Conservation (phyloP, 2,329 filamentous ascomycete genomes). For the Botrytis paeoniae region DNA sequence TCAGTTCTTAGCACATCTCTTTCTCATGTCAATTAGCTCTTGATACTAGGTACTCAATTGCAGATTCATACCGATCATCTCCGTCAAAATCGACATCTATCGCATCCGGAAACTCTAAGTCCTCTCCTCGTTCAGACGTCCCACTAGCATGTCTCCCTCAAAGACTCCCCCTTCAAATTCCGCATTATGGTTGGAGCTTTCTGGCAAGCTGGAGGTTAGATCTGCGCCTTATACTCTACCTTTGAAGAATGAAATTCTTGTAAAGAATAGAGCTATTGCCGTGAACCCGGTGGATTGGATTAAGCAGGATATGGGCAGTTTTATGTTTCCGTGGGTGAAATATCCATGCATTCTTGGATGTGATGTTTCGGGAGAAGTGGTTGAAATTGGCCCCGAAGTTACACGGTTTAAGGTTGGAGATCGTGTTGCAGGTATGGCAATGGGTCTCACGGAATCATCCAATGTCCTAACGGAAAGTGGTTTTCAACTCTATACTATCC, state of each 20-base stretch:
- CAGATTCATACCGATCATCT: neutral
- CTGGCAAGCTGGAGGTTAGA: conserved; percentile 37
- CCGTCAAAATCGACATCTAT: neutral
- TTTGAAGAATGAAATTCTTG: conserved; percentile 39
- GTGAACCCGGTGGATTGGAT: conserved; percentile 43
- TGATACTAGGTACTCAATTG: neutral
- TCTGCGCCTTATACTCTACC: conserved; percentile 41
- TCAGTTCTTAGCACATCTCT: neutral
- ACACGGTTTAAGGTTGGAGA: conserved; percentile 50
- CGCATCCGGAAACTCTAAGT: neutral
- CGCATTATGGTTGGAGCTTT: conserved; percentile 25
- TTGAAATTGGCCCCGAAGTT: conserved; percentile 46
- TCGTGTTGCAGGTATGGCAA: conserved; percentile 43
- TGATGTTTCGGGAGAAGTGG: conserved; percentile 54
- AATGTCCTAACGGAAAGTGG: conserved; percentile 31
- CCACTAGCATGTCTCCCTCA: neutral
- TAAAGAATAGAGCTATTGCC: conserved; percentile 42
- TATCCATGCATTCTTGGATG: conserved; percentile 46
- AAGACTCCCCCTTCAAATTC: neutral
- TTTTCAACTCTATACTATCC: conserved; percentile 37
- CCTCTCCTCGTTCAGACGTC: neutral
- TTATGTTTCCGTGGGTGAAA: conserved; percentile 20
- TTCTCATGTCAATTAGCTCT: neutral
- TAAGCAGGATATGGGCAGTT: conserved; percentile 20
- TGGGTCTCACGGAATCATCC: conserved; percentile 32